phyloP scores from a whole-genome alignment of 2,329 filamentous ascomycete species.

The Coniella vitis region DNA sequence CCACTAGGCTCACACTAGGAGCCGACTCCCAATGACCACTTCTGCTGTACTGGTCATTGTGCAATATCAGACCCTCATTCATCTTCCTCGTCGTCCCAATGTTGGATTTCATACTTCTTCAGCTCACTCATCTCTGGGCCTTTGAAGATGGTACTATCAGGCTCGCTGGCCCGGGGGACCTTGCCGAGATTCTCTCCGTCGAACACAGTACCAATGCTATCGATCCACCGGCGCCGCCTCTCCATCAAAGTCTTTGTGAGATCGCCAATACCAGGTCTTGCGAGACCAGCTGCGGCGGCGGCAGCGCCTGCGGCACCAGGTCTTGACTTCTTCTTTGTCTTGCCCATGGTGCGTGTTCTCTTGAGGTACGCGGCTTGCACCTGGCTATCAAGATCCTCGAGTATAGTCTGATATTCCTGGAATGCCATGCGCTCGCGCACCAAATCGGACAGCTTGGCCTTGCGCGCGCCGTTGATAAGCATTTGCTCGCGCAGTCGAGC shows the following conservation, averaged over 20 bases:
- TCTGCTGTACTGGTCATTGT: not conserved
- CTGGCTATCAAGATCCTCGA: conserved; percentile 91
- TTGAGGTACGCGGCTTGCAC: conserved; percentile 95
- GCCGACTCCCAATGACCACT: not conserved
- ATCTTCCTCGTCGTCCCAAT: conserved; percentile 75
- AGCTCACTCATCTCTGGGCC: conserved; percentile 64
- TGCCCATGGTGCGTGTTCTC: conserved; percentile 86
- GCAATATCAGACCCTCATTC: conserved; percentile 29
- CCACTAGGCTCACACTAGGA: not conserved
- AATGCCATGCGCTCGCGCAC: conserved; percentile 90
- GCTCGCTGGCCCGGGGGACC: conserved; percentile 62
- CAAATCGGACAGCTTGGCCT: conserved; percentile 76
- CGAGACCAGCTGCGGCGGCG: conserved; percentile 53
- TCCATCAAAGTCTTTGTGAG: conserved; percentile 90
- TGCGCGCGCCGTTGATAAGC: conserved; percentile 84
- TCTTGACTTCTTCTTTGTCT: conserved; percentile 84
- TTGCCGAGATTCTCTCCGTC: conserved; percentile 69
- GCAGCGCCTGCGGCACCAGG: conserved; percentile 61
- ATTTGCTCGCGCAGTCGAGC: conserved; percentile 74
- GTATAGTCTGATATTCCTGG: conserved; percentile 94
- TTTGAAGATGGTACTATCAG: conserved; percentile 66
- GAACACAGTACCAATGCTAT: conserved; percentile 85
- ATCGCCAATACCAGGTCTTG: conserved; percentile 80
- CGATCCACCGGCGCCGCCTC: conserved; percentile 79
- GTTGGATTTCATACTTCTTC: conserved; percentile 69